A percentile compares a stretch with the other conserved stretches of the same genome.
These are phyloP conservation scores for Selaginella moellendorffii DNA, from an alignment of 75 land plant species.

Conservation along the genomic window DNA sequence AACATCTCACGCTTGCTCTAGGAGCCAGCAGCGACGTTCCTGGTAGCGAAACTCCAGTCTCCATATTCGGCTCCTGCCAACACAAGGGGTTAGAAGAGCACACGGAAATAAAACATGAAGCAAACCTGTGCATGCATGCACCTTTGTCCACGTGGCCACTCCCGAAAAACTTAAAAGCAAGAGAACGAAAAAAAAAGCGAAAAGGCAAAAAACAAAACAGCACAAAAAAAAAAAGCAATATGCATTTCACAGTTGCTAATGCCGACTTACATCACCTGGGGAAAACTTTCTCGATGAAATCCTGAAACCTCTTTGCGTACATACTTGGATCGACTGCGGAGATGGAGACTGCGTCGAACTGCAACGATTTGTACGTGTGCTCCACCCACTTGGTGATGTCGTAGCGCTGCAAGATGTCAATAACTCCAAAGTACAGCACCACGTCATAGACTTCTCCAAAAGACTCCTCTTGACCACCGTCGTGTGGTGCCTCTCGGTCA, in stretches of 20 bases:
- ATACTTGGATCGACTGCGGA: slow-evolving; percentile 51
- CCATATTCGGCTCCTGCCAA: no score
- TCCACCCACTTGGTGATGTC: slow-evolving; percentile 47
- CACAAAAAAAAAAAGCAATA: no score
- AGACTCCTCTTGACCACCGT: slow-evolving; percentile 22
- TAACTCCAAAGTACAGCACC: slow-evolving; percentile 39
- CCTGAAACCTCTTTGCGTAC: slow-evolving; percentile 38
- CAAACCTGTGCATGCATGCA: neutral
- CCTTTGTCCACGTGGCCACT: neutral
- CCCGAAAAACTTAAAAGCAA: neutral
- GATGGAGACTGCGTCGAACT: slow-evolving; percentile 38
- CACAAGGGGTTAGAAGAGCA: no score
- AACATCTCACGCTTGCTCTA: no score
- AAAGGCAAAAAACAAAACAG: neutral
- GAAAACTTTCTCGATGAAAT: slow-evolving; percentile 16
- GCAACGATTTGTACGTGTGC: slow-evolving; percentile 48
- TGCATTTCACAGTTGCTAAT: neutral
- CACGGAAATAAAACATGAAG: no score
- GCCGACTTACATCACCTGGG: neutral
- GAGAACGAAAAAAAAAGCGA: no score
- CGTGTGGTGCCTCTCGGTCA: neutral
- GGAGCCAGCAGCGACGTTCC: no score
- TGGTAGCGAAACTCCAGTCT: no score
- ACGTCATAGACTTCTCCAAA: slow-evolving; percentile 38
- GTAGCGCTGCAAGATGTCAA: slow-evolving; percentile 51